These are phyloP conservation scores for Boletus sensibilis DNA, from an alignment of 768 basidiomycete genomes.

Conservation along the genomic window DNA sequence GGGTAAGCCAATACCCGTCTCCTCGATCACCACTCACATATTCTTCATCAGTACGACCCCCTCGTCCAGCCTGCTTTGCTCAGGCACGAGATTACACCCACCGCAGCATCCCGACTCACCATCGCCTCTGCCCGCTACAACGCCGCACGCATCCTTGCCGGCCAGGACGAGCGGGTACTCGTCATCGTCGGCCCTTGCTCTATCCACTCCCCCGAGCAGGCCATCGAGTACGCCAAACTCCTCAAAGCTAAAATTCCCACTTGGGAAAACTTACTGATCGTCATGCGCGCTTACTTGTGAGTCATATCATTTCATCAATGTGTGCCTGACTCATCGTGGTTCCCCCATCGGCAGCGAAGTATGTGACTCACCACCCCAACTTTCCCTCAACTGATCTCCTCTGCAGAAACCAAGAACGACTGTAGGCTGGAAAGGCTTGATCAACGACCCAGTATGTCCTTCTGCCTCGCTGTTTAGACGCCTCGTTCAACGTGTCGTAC, in stretches of 20 bases:
- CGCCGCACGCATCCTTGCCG: conserved; percentile 76
- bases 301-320: conserved; percentile 34
- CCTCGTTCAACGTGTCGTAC: neutral
- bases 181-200: conserved; percentile 96
- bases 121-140: conserved; percentile 78
- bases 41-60: conserved; percentile 76
- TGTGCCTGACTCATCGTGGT: conserved; percentile 36
- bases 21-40: conserved; percentile 13
- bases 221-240: conserved; percentile 75
- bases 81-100: conserved; percentile 78
- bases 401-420: conserved; percentile 91
- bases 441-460: conserved; percentile 70
- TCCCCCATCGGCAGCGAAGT: conserved; percentile 40
- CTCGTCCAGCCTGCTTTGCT: conserved; percentile 91
- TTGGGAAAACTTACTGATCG: conserved; percentile 78
- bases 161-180: conserved; percentile 81
- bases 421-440: conserved; percentile 96
- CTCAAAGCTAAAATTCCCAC: conserved; percentile 64
- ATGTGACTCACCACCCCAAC: neutral
- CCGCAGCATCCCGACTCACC: conserved; percentile 62
- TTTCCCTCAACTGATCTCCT: conserved; percentile 8
- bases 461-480: fast-evolving
- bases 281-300: conserved; percentile 98
- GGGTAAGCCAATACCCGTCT: conserved; percentile 44
- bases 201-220: conserved; percentile 87